Evolutionary conservation across 2,329 filamentous ascomycete genomes (phyloP).

Genomic region (Diaporthe amygdali): DNA sequence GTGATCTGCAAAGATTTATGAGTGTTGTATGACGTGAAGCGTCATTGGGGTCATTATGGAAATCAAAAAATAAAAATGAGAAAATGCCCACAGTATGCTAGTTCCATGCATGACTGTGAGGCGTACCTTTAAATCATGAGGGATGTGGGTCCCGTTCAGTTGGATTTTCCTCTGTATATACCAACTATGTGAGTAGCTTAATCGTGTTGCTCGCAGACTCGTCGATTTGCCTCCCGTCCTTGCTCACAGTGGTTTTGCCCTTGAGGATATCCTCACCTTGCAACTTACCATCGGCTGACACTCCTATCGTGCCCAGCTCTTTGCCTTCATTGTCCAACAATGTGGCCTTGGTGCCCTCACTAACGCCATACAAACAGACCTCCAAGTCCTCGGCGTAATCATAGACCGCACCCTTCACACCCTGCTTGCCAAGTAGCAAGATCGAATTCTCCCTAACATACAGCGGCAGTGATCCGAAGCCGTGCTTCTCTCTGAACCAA

Average conservation of each 20-base stretch:
- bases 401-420: conserved; percentile 48
- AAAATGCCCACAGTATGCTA: background rate
- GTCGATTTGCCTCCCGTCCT: conserved; percentile 22
- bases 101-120: background rate
- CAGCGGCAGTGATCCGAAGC: conserved; percentile 62
- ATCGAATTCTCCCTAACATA: conserved; percentile 61
- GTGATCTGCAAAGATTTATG: background rate
- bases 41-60: background rate
- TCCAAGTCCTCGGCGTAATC: conserved; percentile 54
- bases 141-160: background rate
- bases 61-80: background rate
- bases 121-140: background rate
- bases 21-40: background rate
- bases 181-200: conserved; percentile 15
- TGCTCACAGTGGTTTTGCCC: conserved; percentile 36
- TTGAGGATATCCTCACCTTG: conserved; percentile 44
- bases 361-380: conserved; percentile 50
- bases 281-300: conserved; percentile 45
- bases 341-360: conserved; percentile 44
- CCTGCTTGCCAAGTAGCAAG: conserved; percentile 49
- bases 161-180: background rate
- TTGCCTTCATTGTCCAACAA: conserved; percentile 50
- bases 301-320: conserved; percentile 43
- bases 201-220: background rate
- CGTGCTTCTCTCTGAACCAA: conserved; percentile 66